These are phyloP conservation scores for Trichosporon sp. DNA, from an alignment of 1,284 basidiomycete genomes.

Conservation along the genomic window DNA sequence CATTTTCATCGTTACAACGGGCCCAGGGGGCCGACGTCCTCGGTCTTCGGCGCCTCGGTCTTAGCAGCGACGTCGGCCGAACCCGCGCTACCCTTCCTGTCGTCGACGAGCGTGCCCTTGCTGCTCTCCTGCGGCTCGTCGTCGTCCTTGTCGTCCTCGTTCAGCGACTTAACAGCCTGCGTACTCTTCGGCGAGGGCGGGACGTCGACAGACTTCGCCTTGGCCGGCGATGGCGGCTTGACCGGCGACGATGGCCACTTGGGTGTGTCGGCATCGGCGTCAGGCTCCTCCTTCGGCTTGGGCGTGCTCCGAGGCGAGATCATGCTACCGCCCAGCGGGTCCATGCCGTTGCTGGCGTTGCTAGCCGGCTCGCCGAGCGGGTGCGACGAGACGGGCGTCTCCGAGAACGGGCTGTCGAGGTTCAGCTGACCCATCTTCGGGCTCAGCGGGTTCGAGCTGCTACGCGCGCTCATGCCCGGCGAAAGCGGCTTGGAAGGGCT, in stretches of 20 bases:
- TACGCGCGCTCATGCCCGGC: background rate
- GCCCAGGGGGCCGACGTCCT: constrained; percentile 15
- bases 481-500: background rate
- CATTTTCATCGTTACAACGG: constrained; percentile 22
- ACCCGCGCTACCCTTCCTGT: background rate
- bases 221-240: constrained; percentile 8
- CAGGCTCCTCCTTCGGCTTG: background rate
- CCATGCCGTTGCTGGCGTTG: background rate
- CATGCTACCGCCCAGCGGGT: background rate
- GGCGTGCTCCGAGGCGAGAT: background rate
- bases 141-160: constrained; percentile 7
- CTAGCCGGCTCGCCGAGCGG: background rate
- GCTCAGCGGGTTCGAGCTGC: background rate
- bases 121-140: constrained; percentile 5
- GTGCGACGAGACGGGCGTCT: background rate
- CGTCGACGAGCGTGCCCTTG: background rate
- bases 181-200: constrained; percentile 1
- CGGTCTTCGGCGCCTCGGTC: background rate
- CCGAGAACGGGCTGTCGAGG: constrained; percentile 2
- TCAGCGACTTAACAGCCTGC: constrained; percentile 7
- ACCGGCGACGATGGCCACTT: constrained; percentile 5
- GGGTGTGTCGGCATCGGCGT: background rate
- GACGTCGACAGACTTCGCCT: background rate
- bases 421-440: constrained; percentile 1
- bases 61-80: background rate